These are phyloP conservation scores for Carex myosuroides DNA, from an alignment of 176 grass and related monocot species.

Conservation along the genomic window DNA sequence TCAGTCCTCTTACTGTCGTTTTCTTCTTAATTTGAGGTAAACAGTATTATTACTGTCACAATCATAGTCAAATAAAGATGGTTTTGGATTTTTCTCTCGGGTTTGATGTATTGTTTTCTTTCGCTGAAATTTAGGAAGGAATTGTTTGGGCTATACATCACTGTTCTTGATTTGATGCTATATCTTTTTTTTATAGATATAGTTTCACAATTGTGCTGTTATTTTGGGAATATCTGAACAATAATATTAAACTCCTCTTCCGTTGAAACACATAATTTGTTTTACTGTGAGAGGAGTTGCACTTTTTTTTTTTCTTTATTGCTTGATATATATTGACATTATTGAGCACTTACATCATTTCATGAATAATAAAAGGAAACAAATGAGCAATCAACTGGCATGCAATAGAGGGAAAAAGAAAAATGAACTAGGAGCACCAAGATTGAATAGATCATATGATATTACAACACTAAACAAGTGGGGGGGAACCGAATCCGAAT, in stretches of 20 bases:
- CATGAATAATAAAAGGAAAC: background rate
- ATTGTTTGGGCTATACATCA: background rate
- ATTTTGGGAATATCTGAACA: background rate
- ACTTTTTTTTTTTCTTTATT: background rate
- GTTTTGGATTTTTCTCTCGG: conserved; percentile 4
- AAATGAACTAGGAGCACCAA: conserved; percentile 29
- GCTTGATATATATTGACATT: background rate
- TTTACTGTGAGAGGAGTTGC: background rate
- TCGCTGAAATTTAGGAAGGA: background rate
- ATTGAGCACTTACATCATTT: background rate
- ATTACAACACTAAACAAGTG: conserved; percentile 28
- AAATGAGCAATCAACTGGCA: background rate
- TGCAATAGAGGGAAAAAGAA: background rate
- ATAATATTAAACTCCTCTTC: too few relatives aligned
- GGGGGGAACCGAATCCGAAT: conserved; percentile 19
- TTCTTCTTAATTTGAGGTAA: too few relatives aligned
- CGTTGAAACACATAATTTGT: background rate
- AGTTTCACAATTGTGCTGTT: background rate
- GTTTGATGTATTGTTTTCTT: background rate
- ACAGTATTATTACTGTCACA: background rate
- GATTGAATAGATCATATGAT: conserved; percentile 42
- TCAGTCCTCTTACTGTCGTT: background rate
- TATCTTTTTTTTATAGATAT: too few relatives aligned
- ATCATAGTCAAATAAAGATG: conserved; percentile 19
- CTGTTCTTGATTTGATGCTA: background rate